A percentile compares a stretch with the other conserved stretches of the same genome.
Conservation (phyloP, 768 basidiomycete genomes). For the Saitozyma podzolica region DNA sequence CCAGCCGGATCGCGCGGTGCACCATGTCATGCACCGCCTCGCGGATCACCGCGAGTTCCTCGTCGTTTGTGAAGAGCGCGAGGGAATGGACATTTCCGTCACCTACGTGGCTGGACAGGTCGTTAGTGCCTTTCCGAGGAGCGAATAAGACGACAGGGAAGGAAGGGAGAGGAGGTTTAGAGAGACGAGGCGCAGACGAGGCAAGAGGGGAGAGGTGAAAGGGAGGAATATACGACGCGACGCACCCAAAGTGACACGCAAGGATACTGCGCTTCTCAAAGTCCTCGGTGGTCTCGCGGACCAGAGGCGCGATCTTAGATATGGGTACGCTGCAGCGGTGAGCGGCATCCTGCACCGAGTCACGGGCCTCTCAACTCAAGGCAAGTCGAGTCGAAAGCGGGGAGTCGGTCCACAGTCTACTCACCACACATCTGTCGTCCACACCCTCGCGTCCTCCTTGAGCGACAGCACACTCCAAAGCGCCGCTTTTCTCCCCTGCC, state of each 20-base stretch:
- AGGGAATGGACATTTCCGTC: constrained; percentile 56
- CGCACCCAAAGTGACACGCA: constrained; percentile 55
- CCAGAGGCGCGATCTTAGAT: constrained; percentile 52
- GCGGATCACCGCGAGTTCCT: constrained; percentile 41
- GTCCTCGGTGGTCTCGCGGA: constrained; percentile 75
- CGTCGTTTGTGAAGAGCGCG: constrained; percentile 47
- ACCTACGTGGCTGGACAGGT: constrained; percentile 45
- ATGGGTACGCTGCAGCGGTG: constrained; percentile 52
- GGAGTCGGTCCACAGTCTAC: constrained; percentile 48
- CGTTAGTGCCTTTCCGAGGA: not conserved
- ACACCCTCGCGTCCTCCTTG: constrained; percentile 66
- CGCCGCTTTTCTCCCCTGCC: constrained; percentile 84
- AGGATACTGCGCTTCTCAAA: constrained; percentile 63
- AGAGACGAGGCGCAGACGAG: constrained; percentile 1
- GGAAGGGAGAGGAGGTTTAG: not conserved
- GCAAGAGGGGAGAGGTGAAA: too few species aligned
- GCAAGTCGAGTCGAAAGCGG: not conserved
- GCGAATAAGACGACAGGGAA: not conserved
- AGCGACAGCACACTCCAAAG: constrained; percentile 69
- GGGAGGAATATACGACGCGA: too few species aligned
- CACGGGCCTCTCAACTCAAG: constrained; percentile 51
- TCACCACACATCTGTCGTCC: constrained; percentile 91
- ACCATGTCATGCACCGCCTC: constrained; percentile 53
- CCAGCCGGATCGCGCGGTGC: constrained; percentile 54
- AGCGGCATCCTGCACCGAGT: not conserved